Percentiles rank a stretch among this genome's conserved stretches.
Conservation (phyloP, 2,329 filamentous ascomycete species). For the Colletotrichum australisinense region DNA sequence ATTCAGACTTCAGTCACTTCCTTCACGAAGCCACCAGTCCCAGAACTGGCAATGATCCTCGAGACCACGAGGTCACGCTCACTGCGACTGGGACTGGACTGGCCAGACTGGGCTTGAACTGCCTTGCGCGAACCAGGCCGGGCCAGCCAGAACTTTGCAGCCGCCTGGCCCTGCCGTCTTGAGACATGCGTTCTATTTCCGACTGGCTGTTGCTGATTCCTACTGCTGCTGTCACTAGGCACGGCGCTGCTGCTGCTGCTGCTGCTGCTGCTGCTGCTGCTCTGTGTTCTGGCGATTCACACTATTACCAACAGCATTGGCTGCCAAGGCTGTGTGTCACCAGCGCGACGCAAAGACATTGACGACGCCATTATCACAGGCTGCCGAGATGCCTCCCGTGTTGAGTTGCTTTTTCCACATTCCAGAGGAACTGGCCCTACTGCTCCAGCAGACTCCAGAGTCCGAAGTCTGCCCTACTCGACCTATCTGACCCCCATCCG, state of each 20-base stretch:
- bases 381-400: background rate
- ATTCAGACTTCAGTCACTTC: background rate
- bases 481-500: slow-evolving; percentile 7
- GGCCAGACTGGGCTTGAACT: background rate
- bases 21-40: background rate
- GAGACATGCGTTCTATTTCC: slow-evolving; percentile 15
- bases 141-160: background rate
- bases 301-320: background rate
- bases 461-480: background rate
- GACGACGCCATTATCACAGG: slow-evolving; percentile 6
- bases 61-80: slow-evolving; percentile 29
- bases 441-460: too few relatives aligned
- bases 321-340: slow-evolving; percentile 11
- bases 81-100: background rate
- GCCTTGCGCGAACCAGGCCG: background rate
- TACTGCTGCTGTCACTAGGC: too few relatives aligned
- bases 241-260: background rate
- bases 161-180: slow-evolving; percentile 31
- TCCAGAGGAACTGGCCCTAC: background rate
- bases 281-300: background rate
- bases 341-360: background rate
- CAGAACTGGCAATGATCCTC: slow-evolving; percentile 26
- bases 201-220: background rate
- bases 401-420: slow-evolving; percentile 18
- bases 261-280: background rate